phyloP scores from a whole-genome alignment of 1,284 basidiomycete species.

The Pseudozyma sp. region DNA sequence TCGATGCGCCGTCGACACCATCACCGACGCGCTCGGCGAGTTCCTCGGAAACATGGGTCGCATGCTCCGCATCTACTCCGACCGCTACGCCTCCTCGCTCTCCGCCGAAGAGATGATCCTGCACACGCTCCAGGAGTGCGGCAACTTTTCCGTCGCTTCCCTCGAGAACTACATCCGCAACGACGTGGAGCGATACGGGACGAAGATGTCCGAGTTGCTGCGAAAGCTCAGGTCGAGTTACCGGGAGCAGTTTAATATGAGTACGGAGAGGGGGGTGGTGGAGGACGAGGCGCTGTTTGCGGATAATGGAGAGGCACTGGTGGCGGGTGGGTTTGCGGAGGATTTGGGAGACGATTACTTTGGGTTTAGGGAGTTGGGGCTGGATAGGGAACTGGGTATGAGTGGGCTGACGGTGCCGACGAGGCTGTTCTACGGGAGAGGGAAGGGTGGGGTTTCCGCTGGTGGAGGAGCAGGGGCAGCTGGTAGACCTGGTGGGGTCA shows the following conservation, averaged over 20 bases:
- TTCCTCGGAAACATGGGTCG: slow-evolving; percentile 87
- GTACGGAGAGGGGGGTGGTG: slow-evolving; percentile 69
- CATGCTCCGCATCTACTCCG: slow-evolving; percentile 82
- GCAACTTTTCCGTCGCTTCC: slow-evolving; percentile 78
- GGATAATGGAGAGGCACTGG: slow-evolving; percentile 79
- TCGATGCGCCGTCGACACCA: slow-evolving; percentile 77
- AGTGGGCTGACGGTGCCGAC: slow-evolving; percentile 82
- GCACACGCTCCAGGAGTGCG: slow-evolving; percentile 88
- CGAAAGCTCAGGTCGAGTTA: slow-evolving; percentile 86
- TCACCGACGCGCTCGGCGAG: slow-evolving; percentile 83
- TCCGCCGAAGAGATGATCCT: slow-evolving; percentile 90
- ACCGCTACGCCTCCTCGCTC: slow-evolving; percentile 83
- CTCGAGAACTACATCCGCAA: slow-evolving; percentile 89
- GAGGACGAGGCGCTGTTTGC: slow-evolving; percentile 83
- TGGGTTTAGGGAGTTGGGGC: slow-evolving; percentile 86
- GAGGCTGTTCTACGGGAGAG: slow-evolving; percentile 79
- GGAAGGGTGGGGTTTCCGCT: neutral
- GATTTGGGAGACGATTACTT: slow-evolving; percentile 92
- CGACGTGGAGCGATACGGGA: slow-evolving; percentile 85
- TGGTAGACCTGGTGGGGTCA: neutral
- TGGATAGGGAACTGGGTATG: slow-evolving; percentile 87
- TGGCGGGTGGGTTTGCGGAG: slow-evolving; percentile 86
- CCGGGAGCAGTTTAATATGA: slow-evolving; percentile 76
- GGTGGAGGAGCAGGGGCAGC: neutral
- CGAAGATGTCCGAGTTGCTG: slow-evolving; percentile 81